Evolutionary conservation across 1,284 basidiomycete species (phyloP).

Genomic region (Heterobasidion irregulare): DNA sequence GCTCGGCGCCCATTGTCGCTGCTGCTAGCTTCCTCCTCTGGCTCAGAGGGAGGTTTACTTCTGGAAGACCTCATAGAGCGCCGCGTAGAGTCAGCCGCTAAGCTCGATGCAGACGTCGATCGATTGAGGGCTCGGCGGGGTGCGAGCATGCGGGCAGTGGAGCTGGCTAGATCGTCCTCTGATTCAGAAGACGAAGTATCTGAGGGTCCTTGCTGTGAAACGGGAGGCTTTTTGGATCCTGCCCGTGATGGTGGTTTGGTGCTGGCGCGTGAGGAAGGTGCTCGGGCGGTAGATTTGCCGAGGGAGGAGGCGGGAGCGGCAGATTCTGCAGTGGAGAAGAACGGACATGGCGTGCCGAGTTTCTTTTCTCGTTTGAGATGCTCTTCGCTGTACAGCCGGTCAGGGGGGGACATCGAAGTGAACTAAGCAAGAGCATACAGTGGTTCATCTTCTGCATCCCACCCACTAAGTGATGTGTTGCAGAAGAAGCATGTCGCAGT

Average conservation of each 20-base stretch:
- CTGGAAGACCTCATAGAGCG: conserved; percentile 12
- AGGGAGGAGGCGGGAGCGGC: conserved; percentile 2
- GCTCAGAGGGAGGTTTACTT: conserved; percentile 7
- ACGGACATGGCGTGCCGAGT: conserved; percentile 37
- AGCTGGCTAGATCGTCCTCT: conserved; percentile 15
- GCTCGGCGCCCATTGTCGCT: conserved; percentile 5
- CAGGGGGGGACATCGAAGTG: neutral
- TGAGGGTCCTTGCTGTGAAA: neutral
- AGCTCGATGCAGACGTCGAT: conserved; percentile 12
- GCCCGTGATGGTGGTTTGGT: conserved; percentile 14
- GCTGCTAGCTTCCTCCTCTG: conserved; percentile 7
- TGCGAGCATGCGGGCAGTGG: conserved; percentile 1
- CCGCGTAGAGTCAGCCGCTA: conserved; percentile 8
- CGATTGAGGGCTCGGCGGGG: conserved; percentile 1
- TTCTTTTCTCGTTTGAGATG: conserved; percentile 51
- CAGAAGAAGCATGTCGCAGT: conserved; percentile 76
- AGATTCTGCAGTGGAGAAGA: conserved; percentile 29
- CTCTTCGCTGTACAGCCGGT: conserved; percentile 41
- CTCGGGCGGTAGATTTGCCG: conserved; percentile 12
- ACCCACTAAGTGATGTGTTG: conserved; percentile 63
- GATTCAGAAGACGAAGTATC: conserved; percentile 10
- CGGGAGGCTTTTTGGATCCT: conserved; percentile 10
- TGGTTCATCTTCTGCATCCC: conserved; percentile 78
- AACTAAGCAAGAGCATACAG: conserved; percentile 36
- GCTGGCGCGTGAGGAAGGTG: conserved; percentile 9